Evolutionary conservation across 192 early-diverging fungal species (phyloP).

Genomic region (Backusella tarrabulga): DNA sequence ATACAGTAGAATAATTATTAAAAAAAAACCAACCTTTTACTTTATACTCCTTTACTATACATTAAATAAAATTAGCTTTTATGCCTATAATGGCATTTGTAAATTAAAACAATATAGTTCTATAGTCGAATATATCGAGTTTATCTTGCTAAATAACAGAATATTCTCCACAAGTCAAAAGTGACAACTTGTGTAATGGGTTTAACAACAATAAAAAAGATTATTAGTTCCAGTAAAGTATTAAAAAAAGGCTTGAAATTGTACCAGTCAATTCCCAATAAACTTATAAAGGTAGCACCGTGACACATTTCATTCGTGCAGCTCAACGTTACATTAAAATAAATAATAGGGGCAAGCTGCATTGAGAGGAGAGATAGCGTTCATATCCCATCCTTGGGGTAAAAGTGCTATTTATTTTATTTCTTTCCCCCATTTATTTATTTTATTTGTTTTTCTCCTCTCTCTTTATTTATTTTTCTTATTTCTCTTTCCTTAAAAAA

Average conservation of each 20-base stretch:
- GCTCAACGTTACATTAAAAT: constrained; percentile 8
- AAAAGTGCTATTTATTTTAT: neutral
- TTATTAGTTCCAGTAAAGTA: neutral
- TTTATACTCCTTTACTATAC: neutral
- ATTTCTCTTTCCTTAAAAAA: neutral
- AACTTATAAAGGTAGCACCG: neutral
- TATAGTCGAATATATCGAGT: neutral
- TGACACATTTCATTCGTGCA: constrained; percentile 9
- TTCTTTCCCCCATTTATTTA: neutral
- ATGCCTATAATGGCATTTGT: neutral
- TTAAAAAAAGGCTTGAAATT: neutral
- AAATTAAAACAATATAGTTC: neutral
- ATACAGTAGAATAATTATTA: neutral
- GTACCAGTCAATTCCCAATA: constrained; percentile 6
- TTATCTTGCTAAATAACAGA: neutral
- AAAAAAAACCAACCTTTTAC: neutral
- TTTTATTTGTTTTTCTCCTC: neutral
- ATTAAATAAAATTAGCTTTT: neutral
- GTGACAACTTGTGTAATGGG: neutral
- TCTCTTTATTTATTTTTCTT: neutral
- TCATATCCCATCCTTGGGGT: constrained; percentile 9
- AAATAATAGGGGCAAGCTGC: constrained; percentile 5
- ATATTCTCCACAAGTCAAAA: neutral
- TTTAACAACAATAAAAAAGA: neutral
- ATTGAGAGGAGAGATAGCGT: constrained; percentile 1